Evolutionary conservation across 2,329 filamentous ascomycete species (phyloP), one percentile per base, ranked within the genome.

Genomic region (Aspergillus aculeatinus): DNA sequence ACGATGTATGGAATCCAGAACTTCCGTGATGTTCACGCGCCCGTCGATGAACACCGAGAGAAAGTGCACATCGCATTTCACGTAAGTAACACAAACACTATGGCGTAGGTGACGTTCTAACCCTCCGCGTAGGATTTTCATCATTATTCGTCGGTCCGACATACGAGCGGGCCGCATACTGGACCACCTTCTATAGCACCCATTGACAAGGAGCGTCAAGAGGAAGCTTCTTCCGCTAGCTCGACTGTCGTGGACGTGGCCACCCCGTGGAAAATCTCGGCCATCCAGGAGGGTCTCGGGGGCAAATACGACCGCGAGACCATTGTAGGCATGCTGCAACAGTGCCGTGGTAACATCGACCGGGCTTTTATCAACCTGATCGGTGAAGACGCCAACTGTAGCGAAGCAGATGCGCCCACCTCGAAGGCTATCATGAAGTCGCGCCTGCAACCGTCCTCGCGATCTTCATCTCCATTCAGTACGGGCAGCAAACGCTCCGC

Each of bases 71-170:
- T 88, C 71, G 85, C 85, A n/a, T 86, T 85, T 65, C 85, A 87
- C 67, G 85, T 87, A 80, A 77, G 83, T 51, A 14, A 11, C 57
- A 60, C 44, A 48, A 50, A 48, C 14, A 48, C n/a, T 23, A 53
- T 53, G n/a, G 23, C 39, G 12, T n/a, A 19, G 10, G 16, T 55
- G 39, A 29, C 57, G 16, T 10, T 51, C 63, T 67, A 55, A 67
- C 39, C 39, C 39, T 7, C 39, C 23, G 57, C 65, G 35, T 69
- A 88, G 83, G 80, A 77, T 50, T 88, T 84, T 78, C 82, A 88
- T 68, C 87, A 89, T 70, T 89, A 88, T 73, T 88, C 86, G 4
- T 89, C 86, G 0, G 84, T 89, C 64, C 82, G 87, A 58, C 85
- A 85, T 67, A 73, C 84, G 50, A 74, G 83, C 62, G 86, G 85